Evolutionary conservation across 2,329 filamentous ascomycete genomes (phyloP), one percentile per base, ranked within the genome.

Genomic region (Ophiostoma angusticollis): DNA sequence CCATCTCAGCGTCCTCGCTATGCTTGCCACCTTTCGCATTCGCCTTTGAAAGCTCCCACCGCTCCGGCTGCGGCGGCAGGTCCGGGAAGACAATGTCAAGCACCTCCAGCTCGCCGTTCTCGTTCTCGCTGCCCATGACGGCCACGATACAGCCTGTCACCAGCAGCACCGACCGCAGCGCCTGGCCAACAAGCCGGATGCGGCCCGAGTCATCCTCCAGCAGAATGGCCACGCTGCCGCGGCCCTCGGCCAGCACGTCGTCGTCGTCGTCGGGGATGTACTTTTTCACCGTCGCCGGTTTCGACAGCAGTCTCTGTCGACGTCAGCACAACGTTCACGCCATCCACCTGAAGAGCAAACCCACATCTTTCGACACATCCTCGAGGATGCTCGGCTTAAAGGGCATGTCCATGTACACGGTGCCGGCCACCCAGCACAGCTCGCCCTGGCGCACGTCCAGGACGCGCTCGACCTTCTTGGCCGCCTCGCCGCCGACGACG

Each of bases 341-440:
- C n/a, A n/a, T n/a, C n/a, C n/a, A n/a, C n/a, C n/a, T n/a, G n/a
- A n/a, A n/a, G n/a, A 5, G 13, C 14, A 4, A 9, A 37, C 72
- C 47, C 62, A 87, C 84, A 59, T 95, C 89, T 60, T 93, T 93
- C 29, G 84, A 81, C 30, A 98, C 83, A 51, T 98, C 91, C 43
- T 95, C 87, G 24, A 98, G 64, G 56, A 98, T 89, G 54, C 93
- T 93, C 1, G 93, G 91, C 63, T 98, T 98, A 52, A 95, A 60
- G 3, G 83, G 75, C 84, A 98, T 87, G 47, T 96, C 85, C 81
- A 96, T 93, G 58, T 93, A 98, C 23, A 96, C 77, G 0, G 91
- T 98, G 13, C 93, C 91, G 0, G 80, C 72, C 13, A 98, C 82
- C 86, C 89, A 98, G 63, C 89, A 96, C 25, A 96, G 66, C 62